Percentiles rank a stretch among this genome's conserved stretches.
These are phyloP conservation scores for Lachnellula arida DNA, from an alignment of 2,329 filamentous ascomycete species.

Conservation along the genomic window DNA sequence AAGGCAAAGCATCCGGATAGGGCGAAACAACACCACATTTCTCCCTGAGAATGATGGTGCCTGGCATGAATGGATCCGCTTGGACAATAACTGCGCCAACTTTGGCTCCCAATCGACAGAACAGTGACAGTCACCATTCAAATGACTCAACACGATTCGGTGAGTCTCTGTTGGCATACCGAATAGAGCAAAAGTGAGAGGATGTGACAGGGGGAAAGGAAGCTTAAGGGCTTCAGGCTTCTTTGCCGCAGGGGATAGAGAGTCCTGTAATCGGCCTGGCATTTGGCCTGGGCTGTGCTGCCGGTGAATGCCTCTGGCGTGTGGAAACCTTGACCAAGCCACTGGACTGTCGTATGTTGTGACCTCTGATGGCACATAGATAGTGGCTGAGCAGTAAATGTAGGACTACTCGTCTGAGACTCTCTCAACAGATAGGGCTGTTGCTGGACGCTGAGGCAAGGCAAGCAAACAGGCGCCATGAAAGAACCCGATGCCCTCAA, in stretches of 20 bases:
- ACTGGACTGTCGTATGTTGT: background rate
- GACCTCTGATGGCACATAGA: background rate
- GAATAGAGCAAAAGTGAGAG: background rate
- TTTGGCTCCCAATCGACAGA: background rate
- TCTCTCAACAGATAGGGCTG: background rate
- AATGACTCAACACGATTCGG: background rate
- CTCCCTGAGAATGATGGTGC: background rate
- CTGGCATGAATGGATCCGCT: background rate
- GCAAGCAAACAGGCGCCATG: background rate
- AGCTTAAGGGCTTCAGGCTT: background rate
- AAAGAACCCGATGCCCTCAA: background rate
- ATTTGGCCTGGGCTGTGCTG: background rate
- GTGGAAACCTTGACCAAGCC: background rate
- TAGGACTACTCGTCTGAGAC: background rate
- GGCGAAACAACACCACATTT: background rate
- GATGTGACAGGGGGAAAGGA: background rate
- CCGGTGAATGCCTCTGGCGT: background rate
- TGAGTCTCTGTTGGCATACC: background rate
- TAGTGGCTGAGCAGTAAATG: background rate
- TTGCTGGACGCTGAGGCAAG: background rate
- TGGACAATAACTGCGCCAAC: background rate
- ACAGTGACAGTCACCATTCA: background rate
- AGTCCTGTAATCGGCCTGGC: background rate
- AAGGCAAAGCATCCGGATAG: background rate
- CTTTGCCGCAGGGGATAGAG: background rate